A percentile compares a stretch with the other conserved stretches of the same genome.
phyloP scores from a whole-genome alignment of 2,329 filamentous ascomycete genomes.

The Calonectria honghensis region DNA sequence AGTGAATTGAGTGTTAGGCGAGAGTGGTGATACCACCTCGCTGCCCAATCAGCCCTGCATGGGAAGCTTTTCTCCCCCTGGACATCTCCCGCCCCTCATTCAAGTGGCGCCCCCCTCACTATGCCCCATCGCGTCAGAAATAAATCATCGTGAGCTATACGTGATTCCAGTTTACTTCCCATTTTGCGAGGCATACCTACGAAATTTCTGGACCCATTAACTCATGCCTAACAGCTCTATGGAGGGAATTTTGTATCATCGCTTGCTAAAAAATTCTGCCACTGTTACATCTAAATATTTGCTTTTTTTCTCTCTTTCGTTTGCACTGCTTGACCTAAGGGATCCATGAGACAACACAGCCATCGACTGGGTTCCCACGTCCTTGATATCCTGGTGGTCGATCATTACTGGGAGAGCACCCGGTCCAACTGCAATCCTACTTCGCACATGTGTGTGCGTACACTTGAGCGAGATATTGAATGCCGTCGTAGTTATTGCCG shows the following conservation, averaged over 20 bases:
- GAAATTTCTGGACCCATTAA: background rate
- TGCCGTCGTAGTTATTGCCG: background rate
- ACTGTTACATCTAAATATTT: background rate
- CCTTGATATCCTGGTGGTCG: slow-evolving; percentile 9
- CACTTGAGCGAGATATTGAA: slow-evolving; percentile 5
- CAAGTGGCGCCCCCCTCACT: slow-evolving; percentile 1
- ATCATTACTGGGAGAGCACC: slow-evolving; percentile 13
- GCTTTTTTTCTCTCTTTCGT: background rate
- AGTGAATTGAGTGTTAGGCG: background rate
- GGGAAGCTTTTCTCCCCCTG: background rate
- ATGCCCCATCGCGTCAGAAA: background rate
- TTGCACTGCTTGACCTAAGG: background rate
- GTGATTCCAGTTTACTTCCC: background rate
- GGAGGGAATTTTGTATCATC: background rate
- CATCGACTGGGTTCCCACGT: slow-evolving; percentile 17
- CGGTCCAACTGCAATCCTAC: slow-evolving; percentile 5
- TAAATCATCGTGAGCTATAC: background rate
- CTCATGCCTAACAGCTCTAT: background rate
- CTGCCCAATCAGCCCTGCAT: background rate
- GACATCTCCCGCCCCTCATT: slow-evolving; percentile 17
- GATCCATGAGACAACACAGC: slow-evolving; percentile 1
- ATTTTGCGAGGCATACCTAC: background rate
- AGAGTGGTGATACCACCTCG: background rate
- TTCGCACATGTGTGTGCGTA: background rate
- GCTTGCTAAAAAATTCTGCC: too few relatives aligned